Conservation (phyloP, 2,329 filamentous ascomycete genomes). For the Aspergillus sojae region DNA sequence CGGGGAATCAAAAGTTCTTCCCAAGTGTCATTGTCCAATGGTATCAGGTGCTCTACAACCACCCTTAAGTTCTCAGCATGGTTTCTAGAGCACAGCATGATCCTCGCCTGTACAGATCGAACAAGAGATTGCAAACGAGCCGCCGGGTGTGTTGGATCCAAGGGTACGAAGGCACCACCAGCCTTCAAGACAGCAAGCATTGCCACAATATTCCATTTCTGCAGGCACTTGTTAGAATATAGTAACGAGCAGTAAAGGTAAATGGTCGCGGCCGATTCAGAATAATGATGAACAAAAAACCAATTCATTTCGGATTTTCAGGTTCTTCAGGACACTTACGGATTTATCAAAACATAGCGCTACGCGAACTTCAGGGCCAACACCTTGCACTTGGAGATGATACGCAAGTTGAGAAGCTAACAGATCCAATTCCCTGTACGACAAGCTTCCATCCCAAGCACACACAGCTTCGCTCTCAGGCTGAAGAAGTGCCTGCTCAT, state of each 20-base stretch:
- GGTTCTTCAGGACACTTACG: conserved; percentile 24
- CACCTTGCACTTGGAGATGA: conserved; percentile 41
- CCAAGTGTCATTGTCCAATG: conserved; percentile 31
- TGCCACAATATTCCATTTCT: conserved; percentile 48
- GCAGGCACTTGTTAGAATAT: conserved; percentile 10
- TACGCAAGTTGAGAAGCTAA: conserved; percentile 42
- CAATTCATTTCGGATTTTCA: neutral
- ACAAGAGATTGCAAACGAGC: conserved; percentile 39
- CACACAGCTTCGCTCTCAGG: conserved; percentile 38
- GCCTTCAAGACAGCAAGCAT: conserved; percentile 46
- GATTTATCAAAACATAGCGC: conserved; percentile 48
- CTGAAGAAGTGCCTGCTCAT: conserved; percentile 40
- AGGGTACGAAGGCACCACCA: conserved; percentile 46
- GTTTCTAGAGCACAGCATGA: conserved; percentile 37
- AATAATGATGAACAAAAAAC: neutral
- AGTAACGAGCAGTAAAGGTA: neutral
- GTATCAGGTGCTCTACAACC: conserved; percentile 30
- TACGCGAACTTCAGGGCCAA: conserved; percentile 42
- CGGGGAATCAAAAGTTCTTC: conserved; percentile 24
- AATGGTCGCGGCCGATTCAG: neutral
- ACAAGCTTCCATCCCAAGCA: conserved; percentile 45
- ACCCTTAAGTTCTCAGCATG: conserved; percentile 24
- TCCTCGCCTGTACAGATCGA: conserved; percentile 34
- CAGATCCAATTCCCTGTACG: conserved; percentile 39
- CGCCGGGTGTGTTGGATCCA: conserved; percentile 44